Conservation (phyloP, 345 rosid genomes). For the Dipteronia dyeriana region DNA sequence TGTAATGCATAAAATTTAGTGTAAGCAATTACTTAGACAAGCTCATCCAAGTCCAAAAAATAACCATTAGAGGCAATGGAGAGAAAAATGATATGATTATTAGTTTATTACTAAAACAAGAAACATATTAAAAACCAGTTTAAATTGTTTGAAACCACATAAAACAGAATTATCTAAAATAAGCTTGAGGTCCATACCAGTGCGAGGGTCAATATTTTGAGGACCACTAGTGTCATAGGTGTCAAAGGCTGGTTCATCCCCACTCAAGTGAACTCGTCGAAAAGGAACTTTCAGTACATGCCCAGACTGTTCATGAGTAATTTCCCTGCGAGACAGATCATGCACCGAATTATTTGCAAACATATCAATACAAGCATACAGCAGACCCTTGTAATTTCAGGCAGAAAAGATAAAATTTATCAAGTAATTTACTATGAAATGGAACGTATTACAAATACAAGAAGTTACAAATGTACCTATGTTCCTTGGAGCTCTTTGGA, state of each 20-base stretch:
- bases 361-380: background rate
- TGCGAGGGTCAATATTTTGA: conserved; percentile 70
- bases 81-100: background rate
- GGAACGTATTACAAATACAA: background rate
- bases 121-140: background rate
- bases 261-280: conserved; percentile 78
- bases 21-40: conserved; percentile 7
- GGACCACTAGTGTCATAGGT: conserved; percentile 97
- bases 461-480: conserved; percentile 38
- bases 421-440: background rate
- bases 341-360: conserved; percentile 7
- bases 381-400: background rate
- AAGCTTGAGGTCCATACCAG: conserved; percentile 45
- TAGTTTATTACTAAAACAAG: background rate
- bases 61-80: background rate
- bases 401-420: conserved; percentile 11
- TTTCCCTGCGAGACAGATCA: conserved; percentile 55
- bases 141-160: background rate
- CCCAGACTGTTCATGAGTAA: conserved; percentile 78
- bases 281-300: conserved; percentile 91
- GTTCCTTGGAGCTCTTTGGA: conserved; percentile 87
- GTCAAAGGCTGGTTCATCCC: conserved; percentile 84
- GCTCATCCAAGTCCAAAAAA: background rate
- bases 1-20: conserved; percentile 11
- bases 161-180: conserved; percentile 4